These are phyloP conservation scores for Cryptomeria japonica DNA, from an alignment of 75 land plant genomes.

Conservation along the genomic window DNA sequence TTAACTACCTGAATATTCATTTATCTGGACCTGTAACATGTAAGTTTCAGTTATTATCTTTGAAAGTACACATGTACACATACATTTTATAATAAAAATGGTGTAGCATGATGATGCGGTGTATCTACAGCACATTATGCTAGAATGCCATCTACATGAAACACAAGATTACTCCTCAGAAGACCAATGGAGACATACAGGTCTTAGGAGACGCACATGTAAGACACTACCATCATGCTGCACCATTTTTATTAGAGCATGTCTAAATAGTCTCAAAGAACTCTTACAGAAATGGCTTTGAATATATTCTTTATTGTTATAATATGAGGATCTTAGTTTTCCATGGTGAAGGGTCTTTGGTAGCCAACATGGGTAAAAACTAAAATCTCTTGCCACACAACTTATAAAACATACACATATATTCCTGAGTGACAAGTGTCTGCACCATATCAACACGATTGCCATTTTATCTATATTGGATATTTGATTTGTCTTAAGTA, in stretches of 20 bases:
- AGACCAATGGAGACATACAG: background rate
- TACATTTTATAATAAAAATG: background rate
- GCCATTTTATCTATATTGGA: background rate
- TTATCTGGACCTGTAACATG: background rate
- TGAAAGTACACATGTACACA: background rate
- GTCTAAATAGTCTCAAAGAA: background rate
- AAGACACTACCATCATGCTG: background rate
- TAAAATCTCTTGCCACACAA: background rate
- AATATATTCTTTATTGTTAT: background rate
- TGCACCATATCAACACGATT: background rate
- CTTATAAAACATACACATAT: background rate
- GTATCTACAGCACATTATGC: background rate
- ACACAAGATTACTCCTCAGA: background rate
- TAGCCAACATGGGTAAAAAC: background rate
- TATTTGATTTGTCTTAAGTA: too few species aligned
- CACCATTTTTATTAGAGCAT: background rate
- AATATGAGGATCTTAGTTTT: background rate
- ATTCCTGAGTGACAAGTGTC: background rate
- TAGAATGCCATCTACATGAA: background rate
- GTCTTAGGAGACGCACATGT: background rate
- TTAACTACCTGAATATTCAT: constrained; percentile 12
- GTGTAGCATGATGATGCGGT: background rate
- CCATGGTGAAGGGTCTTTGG: background rate
- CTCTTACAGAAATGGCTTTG: background rate
- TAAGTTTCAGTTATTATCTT: background rate